A percentile compares a stretch with the other conserved stretches of the same genome.
Evolutionary conservation across 1,139 yeast species (phyloP).

Genomic region (Debaryomycetaceae sp.): DNA sequence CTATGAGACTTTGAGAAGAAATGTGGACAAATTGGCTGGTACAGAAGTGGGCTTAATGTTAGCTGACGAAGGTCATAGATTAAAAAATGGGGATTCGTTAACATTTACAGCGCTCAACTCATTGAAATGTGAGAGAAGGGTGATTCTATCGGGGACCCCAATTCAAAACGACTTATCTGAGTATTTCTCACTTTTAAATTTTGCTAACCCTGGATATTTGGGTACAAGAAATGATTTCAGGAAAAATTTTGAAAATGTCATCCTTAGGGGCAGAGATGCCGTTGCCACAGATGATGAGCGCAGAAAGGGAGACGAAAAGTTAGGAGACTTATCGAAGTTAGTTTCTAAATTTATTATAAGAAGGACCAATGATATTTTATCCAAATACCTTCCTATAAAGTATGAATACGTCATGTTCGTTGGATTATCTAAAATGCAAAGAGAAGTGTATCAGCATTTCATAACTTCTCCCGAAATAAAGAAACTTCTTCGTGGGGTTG

Average conservation of each 20-base stretch:
- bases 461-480: slow-evolving; percentile 79
- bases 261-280: slow-evolving; percentile 85
- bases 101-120: slow-evolving; percentile 88
- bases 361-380: slow-evolving; percentile 90
- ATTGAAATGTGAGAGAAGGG: slow-evolving; percentile 80
- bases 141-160: slow-evolving; percentile 94
- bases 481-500: slow-evolving; percentile 63
- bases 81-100: slow-evolving; percentile 90
- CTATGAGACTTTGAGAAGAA: slow-evolving; percentile 87
- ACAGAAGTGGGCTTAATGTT: slow-evolving; percentile 84
- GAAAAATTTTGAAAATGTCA: slow-evolving; percentile 77
- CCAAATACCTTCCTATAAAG: slow-evolving; percentile 91
- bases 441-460: slow-evolving; percentile 65
- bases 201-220: slow-evolving; percentile 91
- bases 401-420: slow-evolving; percentile 95
- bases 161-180: slow-evolving; percentile 95
- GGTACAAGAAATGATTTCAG: slow-evolving; percentile 85
- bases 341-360: slow-evolving; percentile 92
- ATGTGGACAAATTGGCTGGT: slow-evolving; percentile 70
- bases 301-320: slow-evolving; percentile 64
- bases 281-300: slow-evolving; percentile 82
- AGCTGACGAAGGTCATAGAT: slow-evolving; percentile 96
- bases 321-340: slow-evolving; percentile 64
- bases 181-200: slow-evolving; percentile 84
- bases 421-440: slow-evolving; percentile 76